Evolutionary conservation across 495 filamentous ascomycete species (phyloP).

Genomic region (Xylaria flabelliformis): DNA sequence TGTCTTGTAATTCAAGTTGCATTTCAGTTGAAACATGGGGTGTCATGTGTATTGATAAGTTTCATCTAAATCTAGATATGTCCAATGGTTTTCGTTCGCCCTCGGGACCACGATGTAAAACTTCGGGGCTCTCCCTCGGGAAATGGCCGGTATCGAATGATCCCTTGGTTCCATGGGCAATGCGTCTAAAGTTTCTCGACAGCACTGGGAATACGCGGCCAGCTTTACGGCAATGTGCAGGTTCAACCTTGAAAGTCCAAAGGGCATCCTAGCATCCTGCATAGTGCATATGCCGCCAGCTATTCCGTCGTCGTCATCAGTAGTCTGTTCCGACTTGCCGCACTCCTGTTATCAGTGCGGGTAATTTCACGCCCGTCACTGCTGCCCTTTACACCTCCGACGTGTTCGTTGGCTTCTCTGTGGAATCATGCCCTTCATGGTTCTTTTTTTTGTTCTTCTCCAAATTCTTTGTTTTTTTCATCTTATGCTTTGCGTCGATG

Average conservation of each 20-base stretch:
- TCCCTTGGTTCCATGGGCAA: not conserved
- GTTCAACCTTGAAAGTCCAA: slow-evolving; percentile 5
- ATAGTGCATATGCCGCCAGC: not conserved
- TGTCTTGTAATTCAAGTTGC: not conserved
- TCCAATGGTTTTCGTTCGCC: not conserved
- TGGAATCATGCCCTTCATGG: not conserved
- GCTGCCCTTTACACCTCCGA: slow-evolving; percentile 9
- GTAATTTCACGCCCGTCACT: not conserved
- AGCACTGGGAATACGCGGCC: slow-evolving; percentile 20
- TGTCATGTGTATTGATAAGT: slow-evolving; percentile 3
- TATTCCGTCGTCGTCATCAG: slow-evolving; percentile 19
- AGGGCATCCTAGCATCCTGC: slow-evolving; percentile 22
- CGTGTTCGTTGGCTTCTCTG: slow-evolving; percentile 4
- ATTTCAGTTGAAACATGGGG: not conserved
- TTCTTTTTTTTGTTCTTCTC: slow-evolving; percentile 28
- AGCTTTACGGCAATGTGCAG: slow-evolving; percentile 14
- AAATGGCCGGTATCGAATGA: not conserved
- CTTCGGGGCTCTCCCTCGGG: not conserved
- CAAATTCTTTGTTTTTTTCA: slow-evolving; percentile 32
- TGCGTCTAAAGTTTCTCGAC: not conserved
- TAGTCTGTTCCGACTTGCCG: not conserved
- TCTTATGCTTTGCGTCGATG: slow-evolving; percentile 53
- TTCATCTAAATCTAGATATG: not conserved
- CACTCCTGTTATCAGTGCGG: not conserved
- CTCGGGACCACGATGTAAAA: not conserved